Base-by-base conservation (phyloP, 176 grass and related monocot genomes). In the Oryza australiensis region DNA sequence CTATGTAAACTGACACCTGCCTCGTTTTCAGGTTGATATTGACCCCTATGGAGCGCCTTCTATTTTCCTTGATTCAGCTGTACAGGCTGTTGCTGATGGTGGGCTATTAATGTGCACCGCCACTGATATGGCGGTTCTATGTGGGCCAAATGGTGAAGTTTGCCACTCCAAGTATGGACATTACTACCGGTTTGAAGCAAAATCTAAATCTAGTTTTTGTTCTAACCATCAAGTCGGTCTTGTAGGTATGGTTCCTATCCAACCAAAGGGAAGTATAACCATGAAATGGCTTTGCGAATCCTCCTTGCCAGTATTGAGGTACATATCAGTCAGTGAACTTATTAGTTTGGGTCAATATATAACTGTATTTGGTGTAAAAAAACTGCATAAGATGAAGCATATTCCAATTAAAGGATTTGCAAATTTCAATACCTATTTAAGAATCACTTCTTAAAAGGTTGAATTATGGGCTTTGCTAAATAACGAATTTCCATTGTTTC, bases 251-350 rank as follows among this genome's bases (percentile, higher is more conserved):
- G 96, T 70, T 94, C 89, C 27, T 99, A 94, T 48, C 96, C 96
- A 80, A 49, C 91, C 34, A 99, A 94, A 88, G 96, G 91, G 38
- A 99, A 99, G 71, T 95, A 99, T 83, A 94, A 91, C 69, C 96
- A 99, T 38, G 96, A 95, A 84, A 99, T 99, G 91, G 96, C 96
- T 87, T 91, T 99, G 89, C 91, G 96, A 84, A 99, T 99, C 37
- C 96, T 99, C 70, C 93, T 99, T 82, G 92, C 96, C 57, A 92
- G 93, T 85, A 95, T 99, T 68, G 93, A 95, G 96, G 96, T 99
- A 92, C 20, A 70, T 73, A 20, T 74, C 42, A 5, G 27, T n/a
- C 45, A 10, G 55, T 34, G 5, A 74, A 41, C 40, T 38, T 48
- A n/a, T 55, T 32, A 41, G 13, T 43, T 23, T 68, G 33, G 30